These are phyloP conservation scores for Calycina marina DNA, from an alignment of 2,329 filamentous ascomycete genomes.

Conservation along the genomic window DNA sequence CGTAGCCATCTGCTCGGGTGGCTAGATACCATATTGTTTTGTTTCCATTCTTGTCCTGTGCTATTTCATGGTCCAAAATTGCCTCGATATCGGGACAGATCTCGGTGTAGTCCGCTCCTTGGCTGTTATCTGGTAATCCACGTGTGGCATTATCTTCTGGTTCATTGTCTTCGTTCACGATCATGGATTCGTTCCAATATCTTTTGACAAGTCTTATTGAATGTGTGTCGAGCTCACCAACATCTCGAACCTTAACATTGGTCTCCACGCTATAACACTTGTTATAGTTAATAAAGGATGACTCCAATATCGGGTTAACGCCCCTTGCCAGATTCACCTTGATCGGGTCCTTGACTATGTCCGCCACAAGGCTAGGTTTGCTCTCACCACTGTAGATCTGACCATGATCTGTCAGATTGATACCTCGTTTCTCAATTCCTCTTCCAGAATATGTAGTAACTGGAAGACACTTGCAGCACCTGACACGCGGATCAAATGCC, in stretches of 20 bases:
- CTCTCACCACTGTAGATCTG: conserved; percentile 9
- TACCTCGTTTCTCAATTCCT: conserved; percentile 10
- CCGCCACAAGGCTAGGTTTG: conserved; percentile 2
- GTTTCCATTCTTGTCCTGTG: no score
- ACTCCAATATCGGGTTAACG: conserved; percentile 5
- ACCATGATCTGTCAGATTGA: conserved; percentile 13
- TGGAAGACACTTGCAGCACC: conserved; percentile 9
- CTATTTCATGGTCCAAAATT: no score
- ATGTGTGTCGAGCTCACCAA: conserved; percentile 11
- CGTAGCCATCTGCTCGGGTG: no score
- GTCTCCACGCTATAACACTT: conserved; percentile 11
- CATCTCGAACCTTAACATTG: conserved; percentile 16
- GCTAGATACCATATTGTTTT: no score
- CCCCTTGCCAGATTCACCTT: conserved; percentile 6
- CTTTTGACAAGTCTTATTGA: no score
- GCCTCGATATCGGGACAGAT: no score
- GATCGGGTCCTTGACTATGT: conserved; percentile 8
- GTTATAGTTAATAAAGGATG: conserved; percentile 13
- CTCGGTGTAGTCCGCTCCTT: no score
- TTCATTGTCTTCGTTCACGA: no score
- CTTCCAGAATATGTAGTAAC: conserved; percentile 10
- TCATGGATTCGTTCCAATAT: no score
- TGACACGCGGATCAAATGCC: conserved; percentile 5
- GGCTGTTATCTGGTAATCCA: no score
- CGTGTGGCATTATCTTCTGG: no score